phyloP scores from a whole-genome alignment of 306 rosid species.

The Trifolium repens region DNA sequence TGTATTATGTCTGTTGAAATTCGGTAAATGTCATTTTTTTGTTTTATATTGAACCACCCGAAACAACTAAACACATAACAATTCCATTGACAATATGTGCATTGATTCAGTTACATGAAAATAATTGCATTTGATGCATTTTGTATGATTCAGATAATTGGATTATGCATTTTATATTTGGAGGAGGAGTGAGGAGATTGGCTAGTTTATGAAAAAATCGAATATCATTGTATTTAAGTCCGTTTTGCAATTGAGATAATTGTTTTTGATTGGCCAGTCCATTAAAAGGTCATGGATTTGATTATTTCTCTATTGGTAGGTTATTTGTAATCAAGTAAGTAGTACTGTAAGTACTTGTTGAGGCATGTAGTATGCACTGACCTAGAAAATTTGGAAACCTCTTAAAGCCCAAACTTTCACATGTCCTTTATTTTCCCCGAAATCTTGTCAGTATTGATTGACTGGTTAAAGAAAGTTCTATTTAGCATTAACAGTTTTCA shows the following conservation, averaged over 20 bases:
- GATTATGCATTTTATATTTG: neutral
- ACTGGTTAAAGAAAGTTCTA: neutral
- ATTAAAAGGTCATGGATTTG: neutral
- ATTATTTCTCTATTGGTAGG: neutral
- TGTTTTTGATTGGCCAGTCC: neutral
- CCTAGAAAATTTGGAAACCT: neutral
- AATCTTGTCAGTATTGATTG: neutral
- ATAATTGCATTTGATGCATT: constrained; percentile 4
- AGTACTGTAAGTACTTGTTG: neutral
- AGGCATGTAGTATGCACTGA: constrained; percentile 1
- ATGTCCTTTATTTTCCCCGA: neutral
- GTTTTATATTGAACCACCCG: neutral
- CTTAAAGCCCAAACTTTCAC: neutral
- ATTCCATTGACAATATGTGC: neutral
- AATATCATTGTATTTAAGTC: neutral
- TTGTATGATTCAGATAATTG: neutral
- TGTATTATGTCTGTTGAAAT: neutral
- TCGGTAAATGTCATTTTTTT: neutral
- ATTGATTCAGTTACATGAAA: constrained; percentile 10
- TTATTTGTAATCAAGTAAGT: neutral
- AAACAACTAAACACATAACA: neutral
- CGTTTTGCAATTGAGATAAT: neutral
- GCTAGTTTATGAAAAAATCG: neutral
- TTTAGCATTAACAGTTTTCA: neutral
- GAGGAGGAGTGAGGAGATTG: neutral